A percentile compares a stretch with the other conserved stretches of the same genome.
Conservation (phyloP, 306 rosid species). For the Gastrolobium villosum region DNA sequence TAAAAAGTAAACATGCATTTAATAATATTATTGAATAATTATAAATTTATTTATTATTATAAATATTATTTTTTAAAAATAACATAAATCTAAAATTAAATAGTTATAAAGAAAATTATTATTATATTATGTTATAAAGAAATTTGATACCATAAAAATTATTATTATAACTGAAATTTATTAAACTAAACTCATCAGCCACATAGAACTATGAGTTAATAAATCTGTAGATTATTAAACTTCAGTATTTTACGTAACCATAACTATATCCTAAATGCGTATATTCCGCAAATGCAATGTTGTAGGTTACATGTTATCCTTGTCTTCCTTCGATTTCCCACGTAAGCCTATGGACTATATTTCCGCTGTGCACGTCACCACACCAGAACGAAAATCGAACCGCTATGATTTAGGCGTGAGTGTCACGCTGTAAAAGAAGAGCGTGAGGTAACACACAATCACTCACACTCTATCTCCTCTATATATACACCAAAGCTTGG, state of each 20-base stretch:
- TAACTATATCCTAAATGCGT: slow-evolving; percentile 31
- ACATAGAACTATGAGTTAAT: background rate
- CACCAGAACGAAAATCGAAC: slow-evolving; percentile 45
- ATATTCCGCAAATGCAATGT: slow-evolving; percentile 1
- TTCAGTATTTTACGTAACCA: slow-evolving; percentile 32
- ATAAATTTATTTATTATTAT: no score
- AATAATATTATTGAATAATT: background rate
- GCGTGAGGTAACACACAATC: slow-evolving; percentile 34
- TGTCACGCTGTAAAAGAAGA: background rate
- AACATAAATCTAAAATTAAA: background rate
- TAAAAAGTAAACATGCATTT: background rate
- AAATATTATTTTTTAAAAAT: background rate
- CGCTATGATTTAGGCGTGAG: slow-evolving; percentile 39
- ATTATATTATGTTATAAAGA: background rate
- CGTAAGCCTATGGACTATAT: background rate
- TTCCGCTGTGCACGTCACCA: slow-evolving; percentile 26
- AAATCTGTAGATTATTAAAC: slow-evolving; percentile 35
- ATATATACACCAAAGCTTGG: slow-evolving; percentile 47
- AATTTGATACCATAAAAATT: slow-evolving; percentile 3
- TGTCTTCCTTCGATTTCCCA: slow-evolving; percentile 55
- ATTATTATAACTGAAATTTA: slow-evolving; percentile 18
- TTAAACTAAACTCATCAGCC: slow-evolving; percentile 3
- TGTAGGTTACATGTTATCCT: slow-evolving; percentile 53
- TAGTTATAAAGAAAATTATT: background rate
- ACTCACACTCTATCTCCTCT: slow-evolving; percentile 24